Percentiles rank a stretch among this genome's conserved stretches.
Conservation (phyloP, 805 yeast genomes). For the Saccharomycodes ludwigii region DNA sequence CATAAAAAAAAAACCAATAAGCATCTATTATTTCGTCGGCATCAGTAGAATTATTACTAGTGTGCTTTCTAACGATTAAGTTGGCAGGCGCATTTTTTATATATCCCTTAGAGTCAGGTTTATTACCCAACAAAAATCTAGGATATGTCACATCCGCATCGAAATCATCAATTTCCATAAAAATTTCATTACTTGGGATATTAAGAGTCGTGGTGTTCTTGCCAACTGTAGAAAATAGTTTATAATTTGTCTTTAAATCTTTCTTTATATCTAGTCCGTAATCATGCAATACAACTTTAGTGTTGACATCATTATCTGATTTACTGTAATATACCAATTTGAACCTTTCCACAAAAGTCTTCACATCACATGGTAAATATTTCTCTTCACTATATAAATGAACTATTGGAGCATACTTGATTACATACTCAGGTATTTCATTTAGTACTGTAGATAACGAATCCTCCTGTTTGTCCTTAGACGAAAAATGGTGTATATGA, state of each 20-base stretch:
- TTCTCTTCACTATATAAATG: slow-evolving; percentile 81
- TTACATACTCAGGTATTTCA: slow-evolving; percentile 50
- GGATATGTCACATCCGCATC: slow-evolving; percentile 44
- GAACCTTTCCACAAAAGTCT: slow-evolving; percentile 55
- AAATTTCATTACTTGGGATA: not conserved
- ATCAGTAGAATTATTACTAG: slow-evolving; percentile 30
- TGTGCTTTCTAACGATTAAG: slow-evolving; percentile 77
- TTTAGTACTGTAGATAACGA: not conserved
- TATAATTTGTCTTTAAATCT: slow-evolving; percentile 9
- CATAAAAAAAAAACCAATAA: slow-evolving; percentile 91
- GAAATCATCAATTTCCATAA: slow-evolving; percentile 41
- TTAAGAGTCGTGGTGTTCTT: not conserved
- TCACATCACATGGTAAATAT: slow-evolving; percentile 75
- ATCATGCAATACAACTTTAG: too few relatives aligned
- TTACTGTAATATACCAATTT: too few relatives aligned
- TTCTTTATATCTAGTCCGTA: too few relatives aligned
- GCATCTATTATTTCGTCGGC: slow-evolving; percentile 47
- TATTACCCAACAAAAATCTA: slow-evolving; percentile 75
- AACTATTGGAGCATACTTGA: slow-evolving; percentile 64
- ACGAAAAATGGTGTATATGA: too few relatives aligned
- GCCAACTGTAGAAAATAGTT: too few relatives aligned
- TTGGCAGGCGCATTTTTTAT: slow-evolving; percentile 70
- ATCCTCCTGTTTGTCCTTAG: not conserved
- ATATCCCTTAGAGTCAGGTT: slow-evolving; percentile 64
- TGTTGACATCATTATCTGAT: too few relatives aligned